Conservation (phyloP, 139 green algal species). For the Picochlorum sp. region DNA sequence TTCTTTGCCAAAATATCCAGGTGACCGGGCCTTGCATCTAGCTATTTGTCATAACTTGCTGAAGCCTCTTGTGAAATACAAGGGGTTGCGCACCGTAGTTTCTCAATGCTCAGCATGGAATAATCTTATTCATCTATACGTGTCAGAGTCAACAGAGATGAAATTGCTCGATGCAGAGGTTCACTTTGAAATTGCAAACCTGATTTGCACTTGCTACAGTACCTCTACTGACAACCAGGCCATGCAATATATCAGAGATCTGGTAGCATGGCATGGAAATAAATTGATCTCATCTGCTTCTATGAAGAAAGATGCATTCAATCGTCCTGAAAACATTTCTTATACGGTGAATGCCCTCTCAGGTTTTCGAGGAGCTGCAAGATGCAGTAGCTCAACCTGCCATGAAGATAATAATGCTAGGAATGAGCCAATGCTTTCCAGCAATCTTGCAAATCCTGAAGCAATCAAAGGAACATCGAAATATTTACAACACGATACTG, state of each 20-base stretch:
- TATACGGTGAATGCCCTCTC: too few relatives aligned
- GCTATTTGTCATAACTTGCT: constrained; percentile 40
- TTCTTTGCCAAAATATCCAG: constrained; percentile 14
- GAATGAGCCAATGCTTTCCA: too few relatives aligned
- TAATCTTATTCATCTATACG: constrained; percentile 35
- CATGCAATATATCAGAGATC: too few relatives aligned
- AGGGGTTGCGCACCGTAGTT: constrained; percentile 26
- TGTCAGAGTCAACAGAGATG: background rate
- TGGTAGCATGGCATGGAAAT: too few relatives aligned
- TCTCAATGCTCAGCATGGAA: constrained; percentile 41
- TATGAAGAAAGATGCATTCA: too few relatives aligned
- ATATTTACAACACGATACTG: constrained; percentile 42
- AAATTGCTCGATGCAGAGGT: constrained; percentile 5
- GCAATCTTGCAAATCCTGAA: background rate
- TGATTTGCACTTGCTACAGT: background rate
- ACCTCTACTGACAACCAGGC: too few relatives aligned
- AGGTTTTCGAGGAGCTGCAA: too few relatives aligned
- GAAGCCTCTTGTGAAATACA: constrained; percentile 40
- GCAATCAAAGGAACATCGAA: background rate
- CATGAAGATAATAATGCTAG: too few relatives aligned
- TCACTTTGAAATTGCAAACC: background rate
- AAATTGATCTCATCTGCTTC: too few relatives aligned
- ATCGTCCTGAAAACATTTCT: too few relatives aligned
- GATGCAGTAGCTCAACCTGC: too few relatives aligned
- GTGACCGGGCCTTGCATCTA: constrained; percentile 28